Conservation (phyloP, 345 rosid species). For the Anastatica hierochuntica region DNA sequence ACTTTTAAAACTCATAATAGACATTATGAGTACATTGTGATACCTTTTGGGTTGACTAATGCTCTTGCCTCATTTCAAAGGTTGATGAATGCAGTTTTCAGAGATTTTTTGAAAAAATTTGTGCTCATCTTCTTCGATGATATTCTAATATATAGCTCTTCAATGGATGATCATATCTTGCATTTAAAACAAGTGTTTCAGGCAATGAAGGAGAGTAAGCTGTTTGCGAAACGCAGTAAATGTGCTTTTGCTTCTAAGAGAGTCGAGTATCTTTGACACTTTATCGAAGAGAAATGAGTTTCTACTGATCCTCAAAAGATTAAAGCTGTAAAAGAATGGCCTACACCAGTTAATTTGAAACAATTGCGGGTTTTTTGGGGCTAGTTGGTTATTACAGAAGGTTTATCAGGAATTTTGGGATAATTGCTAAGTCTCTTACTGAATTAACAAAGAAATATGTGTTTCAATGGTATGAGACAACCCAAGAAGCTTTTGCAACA, state of each 20-base stretch:
- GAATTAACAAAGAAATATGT: too few relatives aligned
- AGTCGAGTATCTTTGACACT: neutral
- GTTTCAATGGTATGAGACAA: too few relatives aligned
- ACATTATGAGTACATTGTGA: neutral
- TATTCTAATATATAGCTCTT: neutral
- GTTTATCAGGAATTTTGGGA: too few relatives aligned
- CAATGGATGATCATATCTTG: neutral
- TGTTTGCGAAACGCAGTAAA: neutral
- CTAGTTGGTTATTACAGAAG: too few relatives aligned
- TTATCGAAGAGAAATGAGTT: too few relatives aligned
- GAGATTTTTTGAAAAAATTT: neutral
- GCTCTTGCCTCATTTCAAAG: neutral
- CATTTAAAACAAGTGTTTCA: neutral
- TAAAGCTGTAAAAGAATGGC: too few relatives aligned
- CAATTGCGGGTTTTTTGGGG: too few relatives aligned
- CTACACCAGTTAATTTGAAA: too few relatives aligned
- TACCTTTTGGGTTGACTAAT: neutral
- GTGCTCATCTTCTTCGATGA: neutral
- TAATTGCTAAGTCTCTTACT: too few relatives aligned
- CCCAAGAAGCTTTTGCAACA: too few relatives aligned
- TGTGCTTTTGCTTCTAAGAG: neutral
- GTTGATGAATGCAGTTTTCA: neutral
- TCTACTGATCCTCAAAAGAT: too few relatives aligned
- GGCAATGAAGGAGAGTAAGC: accelerated
- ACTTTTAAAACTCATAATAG: neutral